Conservation (phyloP, 108 stramenopile species). For the Stephanodiscus triporus region DNA sequence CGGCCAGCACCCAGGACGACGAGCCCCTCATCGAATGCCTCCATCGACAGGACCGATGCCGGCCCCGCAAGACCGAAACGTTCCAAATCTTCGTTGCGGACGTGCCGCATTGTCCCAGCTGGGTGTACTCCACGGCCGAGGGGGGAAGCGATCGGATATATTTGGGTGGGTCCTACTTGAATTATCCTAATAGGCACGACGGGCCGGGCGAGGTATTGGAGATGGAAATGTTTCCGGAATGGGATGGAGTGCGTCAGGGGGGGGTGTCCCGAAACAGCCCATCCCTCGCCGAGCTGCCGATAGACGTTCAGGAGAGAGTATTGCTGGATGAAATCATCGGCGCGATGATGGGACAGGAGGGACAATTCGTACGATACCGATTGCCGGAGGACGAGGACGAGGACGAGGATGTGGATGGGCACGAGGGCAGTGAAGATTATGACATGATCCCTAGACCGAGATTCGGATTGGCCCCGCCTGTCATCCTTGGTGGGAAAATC, state of each 20-base stretch:
- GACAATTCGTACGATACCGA: slow-evolving; percentile 54
- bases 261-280: neutral
- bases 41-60: slow-evolving; percentile 54
- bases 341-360: slow-evolving; percentile 83
- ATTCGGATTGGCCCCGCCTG: slow-evolving; percentile 30
- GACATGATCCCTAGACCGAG: slow-evolving; percentile 4
- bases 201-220: slow-evolving; percentile 10
- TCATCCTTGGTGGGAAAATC: slow-evolving; percentile 47
- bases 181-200: slow-evolving; percentile 33
- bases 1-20: slow-evolving; percentile 44
- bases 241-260: neutral
- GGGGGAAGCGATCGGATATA: slow-evolving; percentile 51
- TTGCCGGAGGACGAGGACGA: slow-evolving; percentile 18
- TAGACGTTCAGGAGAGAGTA: slow-evolving; percentile 61
- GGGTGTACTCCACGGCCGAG: slow-evolving; percentile 56
- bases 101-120: slow-evolving; percentile 67
- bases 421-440: slow-evolving; percentile 6
- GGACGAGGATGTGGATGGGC: slow-evolving; percentile 5
- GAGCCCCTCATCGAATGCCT: slow-evolving; percentile 53
- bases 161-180: slow-evolving; percentile 41
- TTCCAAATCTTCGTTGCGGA: slow-evolving; percentile 60
- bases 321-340: slow-evolving; percentile 80
- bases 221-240: slow-evolving; percentile 4
- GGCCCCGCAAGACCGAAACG: slow-evolving; percentile 56
- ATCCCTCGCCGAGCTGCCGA: slow-evolving; percentile 25